Evolutionary conservation across 129 eudicot species (phyloP).

Genomic region (Mikania micrantha): DNA sequence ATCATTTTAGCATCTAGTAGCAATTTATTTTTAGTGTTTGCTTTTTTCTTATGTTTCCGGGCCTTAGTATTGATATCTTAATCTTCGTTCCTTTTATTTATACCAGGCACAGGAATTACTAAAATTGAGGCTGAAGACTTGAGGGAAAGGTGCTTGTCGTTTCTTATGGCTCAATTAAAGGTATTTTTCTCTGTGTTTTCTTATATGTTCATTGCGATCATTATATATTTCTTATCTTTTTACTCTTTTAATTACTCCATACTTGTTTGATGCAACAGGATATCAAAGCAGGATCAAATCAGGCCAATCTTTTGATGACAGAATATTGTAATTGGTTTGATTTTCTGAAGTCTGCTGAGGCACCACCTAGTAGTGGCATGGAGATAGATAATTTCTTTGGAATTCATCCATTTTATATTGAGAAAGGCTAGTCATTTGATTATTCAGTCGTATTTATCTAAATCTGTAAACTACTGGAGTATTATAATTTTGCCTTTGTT

Average conservation of each 20-base stretch:
- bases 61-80: not conserved
- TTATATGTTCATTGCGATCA: not conserved
- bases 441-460: not conserved
- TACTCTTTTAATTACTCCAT: not conserved
- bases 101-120: constrained; percentile 66
- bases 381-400: constrained; percentile 55
- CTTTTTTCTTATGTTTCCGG: not conserved
- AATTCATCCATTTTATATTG: constrained; percentile 87
- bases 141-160: constrained; percentile 54
- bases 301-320: constrained; percentile 26
- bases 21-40: not conserved
- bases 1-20: not conserved
- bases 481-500: not conserved
- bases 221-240: not conserved
- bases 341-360: constrained; percentile 20
- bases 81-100: not conserved
- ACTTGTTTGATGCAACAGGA: constrained; percentile 35
- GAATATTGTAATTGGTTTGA: constrained; percentile 60
- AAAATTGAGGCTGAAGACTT: constrained; percentile 50
- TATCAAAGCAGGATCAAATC: constrained; percentile 22
- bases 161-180: constrained; percentile 59
- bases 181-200: constrained; percentile 18
- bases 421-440: constrained; percentile 45
- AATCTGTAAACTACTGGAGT: not conserved
- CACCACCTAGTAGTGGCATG: constrained; percentile 34